Percentiles rank a stretch among this genome's conserved stretches.
Evolutionary conservation across 2,329 filamentous ascomycete genomes (phyloP).

Genomic region (Calonectria pteridis): DNA sequence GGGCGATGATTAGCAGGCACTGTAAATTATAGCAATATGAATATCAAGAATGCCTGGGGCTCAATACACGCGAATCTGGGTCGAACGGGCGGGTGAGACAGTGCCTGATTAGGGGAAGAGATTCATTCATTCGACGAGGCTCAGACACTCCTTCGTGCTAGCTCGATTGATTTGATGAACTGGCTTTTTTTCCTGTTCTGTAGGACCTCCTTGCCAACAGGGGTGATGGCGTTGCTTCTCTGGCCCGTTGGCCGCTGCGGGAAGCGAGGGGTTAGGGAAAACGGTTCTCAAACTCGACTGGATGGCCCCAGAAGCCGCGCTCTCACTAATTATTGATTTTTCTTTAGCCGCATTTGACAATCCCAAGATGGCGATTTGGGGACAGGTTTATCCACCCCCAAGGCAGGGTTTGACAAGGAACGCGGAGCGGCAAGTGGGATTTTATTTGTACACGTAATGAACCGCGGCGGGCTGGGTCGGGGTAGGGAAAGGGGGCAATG

Average conservation of each 20-base stretch:
- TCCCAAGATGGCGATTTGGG: not conserved
- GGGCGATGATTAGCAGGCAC: conserved; percentile 1
- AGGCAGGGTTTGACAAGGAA: not conserved
- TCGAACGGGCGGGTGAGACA: not conserved
- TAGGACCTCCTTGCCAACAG: conserved; percentile 4
- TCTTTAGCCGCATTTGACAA: not conserved
- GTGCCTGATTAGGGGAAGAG: not conserved
- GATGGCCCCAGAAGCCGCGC: not conserved
- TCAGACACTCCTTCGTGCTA: not conserved
- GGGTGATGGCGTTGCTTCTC: conserved; percentile 6
- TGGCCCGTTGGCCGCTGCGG: not conserved
- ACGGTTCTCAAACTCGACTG: not conserved
- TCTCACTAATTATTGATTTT: not conserved
- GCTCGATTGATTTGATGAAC: conserved; percentile 10
- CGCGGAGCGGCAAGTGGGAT: conserved; percentile 26
- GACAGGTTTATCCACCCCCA: not conserved
- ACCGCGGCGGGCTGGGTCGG: not conserved
- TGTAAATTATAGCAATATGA: conserved; percentile 3
- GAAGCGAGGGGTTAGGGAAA: conserved; percentile 8
- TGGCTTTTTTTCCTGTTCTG: conserved; percentile 12
- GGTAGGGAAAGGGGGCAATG: conserved; percentile 14
- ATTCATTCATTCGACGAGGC: not conserved
- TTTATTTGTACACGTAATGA: conserved; percentile 21
- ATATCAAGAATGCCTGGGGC: not conserved
- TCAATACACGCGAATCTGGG: not conserved